Percentiles rank a stretch among this genome's conserved stretches.
phyloP scores from a whole-genome alignment of 2,329 filamentous ascomycete genomes.

The Stemphylium lycopersici region DNA sequence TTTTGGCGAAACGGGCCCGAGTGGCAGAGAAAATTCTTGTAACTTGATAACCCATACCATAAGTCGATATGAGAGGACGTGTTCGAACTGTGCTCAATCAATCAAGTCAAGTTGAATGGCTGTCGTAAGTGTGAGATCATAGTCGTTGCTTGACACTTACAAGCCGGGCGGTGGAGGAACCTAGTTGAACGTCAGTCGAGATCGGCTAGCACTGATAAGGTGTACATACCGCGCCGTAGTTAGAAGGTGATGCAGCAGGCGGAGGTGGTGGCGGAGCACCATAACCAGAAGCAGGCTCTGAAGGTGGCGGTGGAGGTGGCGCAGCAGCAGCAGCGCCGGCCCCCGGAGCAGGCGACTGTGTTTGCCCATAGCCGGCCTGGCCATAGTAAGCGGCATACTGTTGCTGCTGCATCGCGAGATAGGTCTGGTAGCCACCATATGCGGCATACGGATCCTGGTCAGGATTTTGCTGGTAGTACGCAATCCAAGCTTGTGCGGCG shows the following conservation, averaged over 20 bases:
- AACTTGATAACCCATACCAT: slow-evolving; percentile 1
- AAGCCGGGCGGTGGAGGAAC: slow-evolving; percentile 44
- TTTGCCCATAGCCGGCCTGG: slow-evolving; percentile 29
- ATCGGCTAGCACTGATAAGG: not conserved
- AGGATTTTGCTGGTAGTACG: slow-evolving; percentile 66
- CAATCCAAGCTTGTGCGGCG: slow-evolving; percentile 83
- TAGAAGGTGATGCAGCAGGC: slow-evolving; percentile 40
- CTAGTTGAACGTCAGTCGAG: slow-evolving; percentile 8
- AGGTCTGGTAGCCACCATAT: slow-evolving; percentile 73
- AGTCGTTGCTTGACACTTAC: slow-evolving; percentile 31
- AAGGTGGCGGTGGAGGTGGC: slow-evolving; percentile 38
- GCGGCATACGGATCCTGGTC: slow-evolving; percentile 85
- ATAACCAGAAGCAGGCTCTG: slow-evolving; percentile 34
- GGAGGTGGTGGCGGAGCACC: slow-evolving; percentile 44
- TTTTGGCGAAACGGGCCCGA: slow-evolving; percentile 6
- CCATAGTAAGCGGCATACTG: slow-evolving; percentile 42
- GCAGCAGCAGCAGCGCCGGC: slow-evolving; percentile 33
- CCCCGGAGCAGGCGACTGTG: slow-evolving; percentile 38
- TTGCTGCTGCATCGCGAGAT: slow-evolving; percentile 37
- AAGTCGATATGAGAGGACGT: slow-evolving; percentile 3
- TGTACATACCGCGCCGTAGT: slow-evolving; percentile 43
- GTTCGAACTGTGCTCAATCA: slow-evolving; percentile 15
- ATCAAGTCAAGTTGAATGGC: slow-evolving; percentile 10
- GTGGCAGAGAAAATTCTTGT: slow-evolving; percentile 4
- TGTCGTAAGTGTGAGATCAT: slow-evolving; percentile 23